Evolutionary conservation across 352 stramenopile species (phyloP).

Genomic region (Detonula confervacea): DNA sequence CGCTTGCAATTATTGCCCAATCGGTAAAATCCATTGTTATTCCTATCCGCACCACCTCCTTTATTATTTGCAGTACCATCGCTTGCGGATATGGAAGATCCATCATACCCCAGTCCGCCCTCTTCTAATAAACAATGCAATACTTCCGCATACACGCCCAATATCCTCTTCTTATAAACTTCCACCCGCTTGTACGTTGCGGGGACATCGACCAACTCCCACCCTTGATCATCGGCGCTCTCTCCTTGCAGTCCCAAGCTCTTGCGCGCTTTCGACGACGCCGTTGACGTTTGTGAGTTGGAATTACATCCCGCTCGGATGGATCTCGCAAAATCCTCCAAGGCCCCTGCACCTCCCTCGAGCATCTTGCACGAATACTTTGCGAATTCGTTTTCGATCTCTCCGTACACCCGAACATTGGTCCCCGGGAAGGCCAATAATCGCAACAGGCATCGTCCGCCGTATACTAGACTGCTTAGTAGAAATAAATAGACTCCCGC

Average conservation of each 20-base stretch:
- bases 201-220: slow-evolving; percentile 42
- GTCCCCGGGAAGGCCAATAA: slow-evolving; percentile 82
- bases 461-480: slow-evolving; percentile 11
- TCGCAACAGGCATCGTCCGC: slow-evolving; percentile 45
- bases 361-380: slow-evolving; percentile 82
- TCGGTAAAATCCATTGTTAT: slow-evolving; percentile 39
- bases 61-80: background rate
- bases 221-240: slow-evolving; percentile 4
- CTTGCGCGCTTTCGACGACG: no score
- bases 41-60: no score
- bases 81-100: background rate
- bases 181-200: slow-evolving; percentile 59
- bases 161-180: slow-evolving; percentile 70
- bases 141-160: slow-evolving; percentile 76
- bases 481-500: slow-evolving; percentile 63
- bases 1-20: slow-evolving; percentile 23
- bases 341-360: slow-evolving; percentile 29
- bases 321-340: slow-evolving; percentile 54
- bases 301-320: background rate
- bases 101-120: slow-evolving; percentile 27
- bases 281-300: no score
- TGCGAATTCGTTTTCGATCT: slow-evolving; percentile 83
- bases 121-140: slow-evolving; percentile 66
- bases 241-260: no score
- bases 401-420: slow-evolving; percentile 63